These are phyloP conservation scores for Sporisorium reilianum DNA, from an alignment of 1,284 basidiomycete genomes.

Conservation along the genomic window DNA sequence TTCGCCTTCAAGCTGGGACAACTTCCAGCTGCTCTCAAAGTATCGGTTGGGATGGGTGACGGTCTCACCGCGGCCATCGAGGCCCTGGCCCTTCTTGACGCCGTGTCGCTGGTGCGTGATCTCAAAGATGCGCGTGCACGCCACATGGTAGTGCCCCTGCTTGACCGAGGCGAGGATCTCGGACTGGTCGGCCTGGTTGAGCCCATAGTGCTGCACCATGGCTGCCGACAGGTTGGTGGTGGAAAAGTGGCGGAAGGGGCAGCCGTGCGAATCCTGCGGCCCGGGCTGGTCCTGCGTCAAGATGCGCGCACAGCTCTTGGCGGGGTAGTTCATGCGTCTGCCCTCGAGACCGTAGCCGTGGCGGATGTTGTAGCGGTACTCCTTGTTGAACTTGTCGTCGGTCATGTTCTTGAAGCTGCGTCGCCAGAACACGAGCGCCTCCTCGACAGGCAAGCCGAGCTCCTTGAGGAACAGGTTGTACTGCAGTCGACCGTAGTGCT, in stretches of 20 bases:
- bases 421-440: slow-evolving; percentile 94
- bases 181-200: slow-evolving; percentile 79
- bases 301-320: slow-evolving; percentile 93
- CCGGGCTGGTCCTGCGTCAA: slow-evolving; percentile 82
- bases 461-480: slow-evolving; percentile 92
- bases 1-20: slow-evolving; percentile 20
- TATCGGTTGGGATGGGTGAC: slow-evolving; percentile 94
- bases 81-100: slow-evolving; percentile 88
- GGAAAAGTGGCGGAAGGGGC: slow-evolving; percentile 93
- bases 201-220: slow-evolving; percentile 80
- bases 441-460: slow-evolving; percentile 91
- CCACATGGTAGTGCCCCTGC: slow-evolving; percentile 88
- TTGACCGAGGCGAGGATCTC: slow-evolving; percentile 89
- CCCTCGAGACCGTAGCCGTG: slow-evolving; percentile 96
- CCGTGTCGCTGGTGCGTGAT: slow-evolving; percentile 81
- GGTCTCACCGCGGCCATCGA: slow-evolving; percentile 83
- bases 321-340: slow-evolving; percentile 91
- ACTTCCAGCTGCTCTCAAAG: slow-evolving; percentile 72
- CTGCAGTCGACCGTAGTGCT: slow-evolving; percentile 91
- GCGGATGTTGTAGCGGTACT: slow-evolving; percentile 96
- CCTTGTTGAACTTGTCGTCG: slow-evolving; percentile 98
- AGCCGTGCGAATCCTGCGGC: slow-evolving; percentile 84
- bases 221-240: slow-evolving; percentile 84
- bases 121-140: slow-evolving; percentile 97
- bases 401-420: slow-evolving; percentile 80